A percentile compares a stretch with the other conserved stretches of the same genome.
Evolutionary conservation across 2,329 filamentous ascomycete species (phyloP).

Genomic region (Aspergillus brasiliensis): DNA sequence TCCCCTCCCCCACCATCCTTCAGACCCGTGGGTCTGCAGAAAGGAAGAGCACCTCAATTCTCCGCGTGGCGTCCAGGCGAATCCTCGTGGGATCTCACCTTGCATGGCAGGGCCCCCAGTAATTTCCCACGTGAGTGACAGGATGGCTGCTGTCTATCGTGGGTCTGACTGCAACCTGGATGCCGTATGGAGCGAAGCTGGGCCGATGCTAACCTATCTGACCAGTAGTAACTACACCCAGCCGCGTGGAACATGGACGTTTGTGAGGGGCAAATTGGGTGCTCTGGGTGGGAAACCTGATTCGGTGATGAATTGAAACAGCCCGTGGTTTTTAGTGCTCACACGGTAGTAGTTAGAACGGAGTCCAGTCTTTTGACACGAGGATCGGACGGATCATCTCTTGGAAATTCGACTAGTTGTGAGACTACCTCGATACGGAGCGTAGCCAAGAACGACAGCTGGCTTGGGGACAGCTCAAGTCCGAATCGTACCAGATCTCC

Average conservation of each 20-base stretch:
- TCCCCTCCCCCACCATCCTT: neutral
- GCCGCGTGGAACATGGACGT: neutral
- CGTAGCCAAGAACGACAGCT: too few species aligned
- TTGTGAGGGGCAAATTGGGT: neutral
- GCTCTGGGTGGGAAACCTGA: neutral
- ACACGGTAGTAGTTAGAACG: neutral
- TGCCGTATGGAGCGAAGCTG: neutral
- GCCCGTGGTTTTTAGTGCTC: neutral
- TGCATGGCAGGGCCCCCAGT: neutral
- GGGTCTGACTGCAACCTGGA: neutral
- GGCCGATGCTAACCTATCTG: neutral
- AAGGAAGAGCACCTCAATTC: neutral
- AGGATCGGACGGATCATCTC: neutral
- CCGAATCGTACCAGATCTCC: too few species aligned
- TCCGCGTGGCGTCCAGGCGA: neutral
- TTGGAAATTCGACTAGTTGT: too few species aligned
- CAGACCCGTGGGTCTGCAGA: neutral
- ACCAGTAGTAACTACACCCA: too few species aligned
- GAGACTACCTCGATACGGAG: too few species aligned
- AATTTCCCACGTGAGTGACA: neutral
- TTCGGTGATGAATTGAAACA: neutral
- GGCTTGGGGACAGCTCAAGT: too few species aligned
- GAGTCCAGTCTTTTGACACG: too few species aligned
- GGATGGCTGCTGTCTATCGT: neutral
- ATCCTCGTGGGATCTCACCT: neutral